A percentile compares a stretch with the other conserved stretches of the same genome.
Evolutionary conservation across 2,329 filamentous ascomycete species (phyloP).

Genomic region (Ophiobolus disseminans): DNA sequence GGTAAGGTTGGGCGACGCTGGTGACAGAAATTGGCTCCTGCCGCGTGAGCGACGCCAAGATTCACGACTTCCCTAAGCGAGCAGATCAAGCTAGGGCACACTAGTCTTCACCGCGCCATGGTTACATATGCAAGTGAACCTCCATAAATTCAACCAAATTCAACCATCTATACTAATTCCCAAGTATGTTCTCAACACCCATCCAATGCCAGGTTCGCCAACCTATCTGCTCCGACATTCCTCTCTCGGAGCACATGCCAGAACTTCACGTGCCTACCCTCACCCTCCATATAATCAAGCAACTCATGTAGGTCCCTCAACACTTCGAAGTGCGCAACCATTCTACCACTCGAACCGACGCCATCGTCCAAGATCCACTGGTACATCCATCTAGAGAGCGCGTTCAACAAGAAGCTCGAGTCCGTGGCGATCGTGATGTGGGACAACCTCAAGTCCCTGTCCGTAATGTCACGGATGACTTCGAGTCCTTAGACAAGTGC

Average conservation of each 20-base stretch:
- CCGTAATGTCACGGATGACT: slow-evolving; percentile 9
- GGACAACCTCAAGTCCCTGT: neutral
- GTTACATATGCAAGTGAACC: no score
- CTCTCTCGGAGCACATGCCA: slow-evolving; percentile 30
- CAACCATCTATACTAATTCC: no score
- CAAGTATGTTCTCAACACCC: no score
- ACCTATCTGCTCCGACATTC: slow-evolving; percentile 25
- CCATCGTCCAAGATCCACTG: slow-evolving; percentile 43
- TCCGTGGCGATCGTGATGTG: slow-evolving; percentile 33
- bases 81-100: slow-evolving; percentile 14
- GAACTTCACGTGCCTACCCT: slow-evolving; percentile 32
- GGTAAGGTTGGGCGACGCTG: slow-evolving; percentile 27
- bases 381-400: slow-evolving; percentile 39
- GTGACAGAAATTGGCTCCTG: slow-evolving; percentile 23
- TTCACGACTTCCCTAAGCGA: slow-evolving; percentile 24
- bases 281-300: slow-evolving; percentile 19
- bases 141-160: no score
- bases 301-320: slow-evolving; percentile 21
- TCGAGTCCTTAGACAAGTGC: slow-evolving; percentile 15
- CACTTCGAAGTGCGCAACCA: slow-evolving; percentile 33
- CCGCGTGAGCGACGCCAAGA: slow-evolving; percentile 28
- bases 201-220: slow-evolving; percentile 26
- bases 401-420: slow-evolving; percentile 45
- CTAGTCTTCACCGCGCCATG: no score
- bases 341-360: slow-evolving; percentile 26